phyloP scores from a whole-genome alignment of 768 basidiomycete species.

The Leccinellum rugosiceps region DNA sequence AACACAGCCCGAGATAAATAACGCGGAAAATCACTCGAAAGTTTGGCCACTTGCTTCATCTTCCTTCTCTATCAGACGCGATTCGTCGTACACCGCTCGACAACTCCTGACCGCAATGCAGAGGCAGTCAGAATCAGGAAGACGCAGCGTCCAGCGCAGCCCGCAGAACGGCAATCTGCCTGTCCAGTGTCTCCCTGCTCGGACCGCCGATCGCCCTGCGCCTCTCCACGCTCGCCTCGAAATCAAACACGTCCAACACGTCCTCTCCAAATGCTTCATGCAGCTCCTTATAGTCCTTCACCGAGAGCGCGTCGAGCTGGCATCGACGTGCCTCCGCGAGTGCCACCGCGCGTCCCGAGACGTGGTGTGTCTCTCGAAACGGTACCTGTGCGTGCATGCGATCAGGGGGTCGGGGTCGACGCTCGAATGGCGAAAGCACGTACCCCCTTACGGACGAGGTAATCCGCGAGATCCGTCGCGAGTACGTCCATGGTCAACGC shows the following conservation, averaged over 20 bases:
- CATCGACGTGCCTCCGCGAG: conserved; percentile 82
- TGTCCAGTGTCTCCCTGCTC: conserved; percentile 75
- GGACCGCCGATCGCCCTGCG: conserved; percentile 91
- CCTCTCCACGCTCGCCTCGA: conserved; percentile 93
- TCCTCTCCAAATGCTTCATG: conserved; percentile 79
- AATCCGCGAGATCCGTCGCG: conserved; percentile 98
- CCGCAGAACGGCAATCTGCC: conserved; percentile 80
- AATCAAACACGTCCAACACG: conserved; percentile 84
- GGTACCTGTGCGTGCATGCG: conserved; percentile 62
- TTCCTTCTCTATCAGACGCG: too few relatives aligned
- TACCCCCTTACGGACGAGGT: conserved; percentile 97
- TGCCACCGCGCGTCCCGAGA: conserved; percentile 95
- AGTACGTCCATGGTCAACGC: conserved; percentile 97
- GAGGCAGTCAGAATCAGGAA: neutral
- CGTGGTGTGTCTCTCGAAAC: conserved; percentile 98
- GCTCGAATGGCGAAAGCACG: conserved; percentile 29
- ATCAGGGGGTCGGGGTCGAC: too few relatives aligned
- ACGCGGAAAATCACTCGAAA: too few relatives aligned
- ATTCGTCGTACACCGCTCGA: too few relatives aligned
- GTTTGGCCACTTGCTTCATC: too few relatives aligned
- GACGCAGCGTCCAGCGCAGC: conserved; percentile 40
- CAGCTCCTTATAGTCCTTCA: conserved; percentile 76
- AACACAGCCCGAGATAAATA: too few relatives aligned
- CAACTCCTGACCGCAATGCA: too few relatives aligned
- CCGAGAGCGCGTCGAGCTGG: conserved; percentile 76